Evolutionary conservation across 2,329 filamentous ascomycete species (phyloP), one percentile per base, ranked within the genome.

Genomic region (Phialocephala subalpina): DNA sequence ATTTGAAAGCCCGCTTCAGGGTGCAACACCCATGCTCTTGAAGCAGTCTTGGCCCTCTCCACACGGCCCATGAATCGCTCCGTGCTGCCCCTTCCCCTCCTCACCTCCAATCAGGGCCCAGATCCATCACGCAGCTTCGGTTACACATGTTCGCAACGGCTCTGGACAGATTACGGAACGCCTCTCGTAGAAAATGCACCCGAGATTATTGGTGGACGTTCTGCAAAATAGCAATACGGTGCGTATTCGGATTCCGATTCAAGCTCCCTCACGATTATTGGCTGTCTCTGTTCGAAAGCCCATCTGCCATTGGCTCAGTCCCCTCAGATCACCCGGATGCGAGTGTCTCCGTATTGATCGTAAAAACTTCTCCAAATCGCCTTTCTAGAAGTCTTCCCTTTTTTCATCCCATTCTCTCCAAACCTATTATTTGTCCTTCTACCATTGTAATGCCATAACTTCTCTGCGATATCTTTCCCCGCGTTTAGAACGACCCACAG

Each of bases 391-490:
- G 14, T 14, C 25, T 18, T 53, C 27, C 18, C 25, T 29, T 16
- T n/a, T 18, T 53, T 53, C 49, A 33, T 53, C 49, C 49, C 25
- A 53, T 53, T 53, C 49, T 53, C 49, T 53, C 29, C 49, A 12
- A 27, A 1, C 2, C 3, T 22, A 1, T 47, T 12, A 20, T 53
- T 33, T 53, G 11, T 18, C 25, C 18, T 53, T 33, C 49, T 27
- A 7, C 1, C 27, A 27, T 53, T 53, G 49, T 29, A 53, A 53
- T 33, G 49, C 49, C 25, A 53, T 18, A 53, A 29, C 22, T 7
- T 7, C 49, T 29, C 16, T 53, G 18, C 11, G 16, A 57, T 20
- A 36, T 38, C 52, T 20, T 27, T 57, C 55, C 55, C 55, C 55
- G 18, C 55, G 33, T 57, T 57, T 49, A 11, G 20, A 49, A 33